Base-by-base conservation (phyloP, 2,329 filamentous ascomycete species). In the Colletotrichum cuscutae region DNA sequence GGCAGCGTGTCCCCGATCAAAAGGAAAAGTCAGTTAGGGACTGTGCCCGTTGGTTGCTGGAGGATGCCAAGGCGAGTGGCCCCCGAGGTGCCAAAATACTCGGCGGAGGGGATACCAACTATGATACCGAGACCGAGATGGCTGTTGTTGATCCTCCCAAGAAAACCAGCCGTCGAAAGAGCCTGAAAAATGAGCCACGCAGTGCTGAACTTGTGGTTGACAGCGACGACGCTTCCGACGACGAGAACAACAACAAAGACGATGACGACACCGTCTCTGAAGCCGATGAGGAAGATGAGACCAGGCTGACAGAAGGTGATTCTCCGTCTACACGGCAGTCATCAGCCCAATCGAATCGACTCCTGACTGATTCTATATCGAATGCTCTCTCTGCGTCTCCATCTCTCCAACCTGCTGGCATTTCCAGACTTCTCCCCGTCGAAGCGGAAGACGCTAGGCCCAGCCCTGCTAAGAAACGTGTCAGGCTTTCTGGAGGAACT, bases 21-120 rank as follows among this genome's bases (percentile, higher is more conserved):
- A 76, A 82, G 22, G 62, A 73, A 6, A 80, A 79, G 75, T 77
- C 77, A 1, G 79, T 82, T 5, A 78, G 79, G 42, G 80, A 85
- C 22, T 80, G 80, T 65, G 80, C 83, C 4, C 79, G 80, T 37
- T 79, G 80, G 65, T 75, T 86, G 2, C 56, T 84, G 1, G 79
- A 82, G 2, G 77, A 77, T 5, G 79, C 80, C 58, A 76, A 78
- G 37, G 76, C 84, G 4, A 71, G 67, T 26, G 13, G 5, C 28
- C 57, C 60, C 28, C 37, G 49, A 24, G 62, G 37, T 12, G 42
- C n/a, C 19, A 59, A 59, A 24, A 46, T 73, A 11, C 19, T 71
- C 13, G 57, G 24, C 12, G 71, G 67, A 6, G 71, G 71, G n/a
- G 24, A 65, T 24, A 15, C 37, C 30, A 30, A 61, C 11, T 56